phyloP scores from a whole-genome alignment of 2,329 filamentous ascomycete genomes.

The Curvularia spicifera region DNA sequence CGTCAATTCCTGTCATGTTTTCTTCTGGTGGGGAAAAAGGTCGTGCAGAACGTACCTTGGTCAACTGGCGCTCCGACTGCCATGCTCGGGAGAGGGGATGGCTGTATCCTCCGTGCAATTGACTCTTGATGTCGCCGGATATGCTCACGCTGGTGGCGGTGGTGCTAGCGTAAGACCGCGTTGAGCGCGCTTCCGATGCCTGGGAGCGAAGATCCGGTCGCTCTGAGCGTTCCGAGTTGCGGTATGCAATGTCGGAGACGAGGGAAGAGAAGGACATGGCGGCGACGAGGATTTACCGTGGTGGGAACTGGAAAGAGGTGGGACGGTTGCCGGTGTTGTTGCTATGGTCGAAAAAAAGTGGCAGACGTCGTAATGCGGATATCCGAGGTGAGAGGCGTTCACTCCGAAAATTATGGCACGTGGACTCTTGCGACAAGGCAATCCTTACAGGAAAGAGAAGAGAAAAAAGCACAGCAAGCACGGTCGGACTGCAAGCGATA shows the following conservation, averaged over 20 bases:
- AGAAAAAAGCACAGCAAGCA: neutral
- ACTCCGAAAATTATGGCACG: neutral
- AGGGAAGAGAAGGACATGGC: constrained; percentile 61
- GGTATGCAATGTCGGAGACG: constrained; percentile 59
- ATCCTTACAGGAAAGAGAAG: neutral
- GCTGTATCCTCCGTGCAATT: constrained; percentile 60
- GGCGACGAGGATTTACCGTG: neutral
- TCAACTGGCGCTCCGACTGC: constrained; percentile 61
- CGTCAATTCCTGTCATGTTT: constrained; percentile 26
- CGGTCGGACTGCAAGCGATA: neutral
- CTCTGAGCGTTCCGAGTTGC: constrained; percentile 48
- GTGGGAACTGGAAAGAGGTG: constrained; percentile 4
- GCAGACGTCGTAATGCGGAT: constrained; percentile 16
- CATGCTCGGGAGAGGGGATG: constrained; percentile 59
- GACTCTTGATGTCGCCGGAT: constrained; percentile 58
- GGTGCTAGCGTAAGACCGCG: constrained; percentile 59
- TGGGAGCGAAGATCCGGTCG: constrained; percentile 54
- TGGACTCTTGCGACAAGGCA: neutral
- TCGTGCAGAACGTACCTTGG: constrained; percentile 49
- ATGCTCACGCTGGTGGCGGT: constrained; percentile 61
- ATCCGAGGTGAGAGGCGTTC: constrained; percentile 15
- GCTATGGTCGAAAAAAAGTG: constrained; percentile 10
- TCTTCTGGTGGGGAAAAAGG: neutral
- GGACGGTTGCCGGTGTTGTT: constrained; percentile 7
- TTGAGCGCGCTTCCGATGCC: constrained; percentile 55